Percentiles rank a stretch among this genome's conserved stretches.
Conservation (phyloP, 2,329 filamentous ascomycete species). For the Botrytis aclada region DNA sequence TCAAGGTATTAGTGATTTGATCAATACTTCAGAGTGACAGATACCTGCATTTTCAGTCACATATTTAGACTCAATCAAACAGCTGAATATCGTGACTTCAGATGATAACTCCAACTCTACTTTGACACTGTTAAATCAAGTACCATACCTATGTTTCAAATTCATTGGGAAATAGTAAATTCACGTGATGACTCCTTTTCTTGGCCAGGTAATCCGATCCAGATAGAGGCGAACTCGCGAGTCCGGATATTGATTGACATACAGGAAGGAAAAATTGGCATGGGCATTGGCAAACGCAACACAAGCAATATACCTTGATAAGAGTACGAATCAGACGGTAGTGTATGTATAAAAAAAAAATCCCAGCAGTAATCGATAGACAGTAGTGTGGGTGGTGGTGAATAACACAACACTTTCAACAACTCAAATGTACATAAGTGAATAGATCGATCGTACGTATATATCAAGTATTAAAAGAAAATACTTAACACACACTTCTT, state of each 20-base stretch:
- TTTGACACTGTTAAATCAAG: background rate
- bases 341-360: background rate
- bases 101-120: background rate
- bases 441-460: background rate
- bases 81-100: background rate
- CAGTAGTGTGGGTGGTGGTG: background rate
- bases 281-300: background rate
- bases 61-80: too few relatives aligned
- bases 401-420: background rate
- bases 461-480: background rate
- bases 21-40: background rate
- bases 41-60: background rate
- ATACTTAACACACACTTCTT: background rate
- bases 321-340: constrained; percentile 3
- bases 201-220: background rate
- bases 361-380: background rate
- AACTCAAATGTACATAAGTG: background rate
- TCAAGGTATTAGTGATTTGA: background rate
- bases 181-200: constrained; percentile 18
- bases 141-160: background rate
- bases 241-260: background rate
- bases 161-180: background rate
- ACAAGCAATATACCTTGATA: background rate
- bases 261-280: background rate
- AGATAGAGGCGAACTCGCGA: background rate